phyloP scores from a whole-genome alignment of 805 yeast genomes.

The Saturnispora kantuleensis region DNA sequence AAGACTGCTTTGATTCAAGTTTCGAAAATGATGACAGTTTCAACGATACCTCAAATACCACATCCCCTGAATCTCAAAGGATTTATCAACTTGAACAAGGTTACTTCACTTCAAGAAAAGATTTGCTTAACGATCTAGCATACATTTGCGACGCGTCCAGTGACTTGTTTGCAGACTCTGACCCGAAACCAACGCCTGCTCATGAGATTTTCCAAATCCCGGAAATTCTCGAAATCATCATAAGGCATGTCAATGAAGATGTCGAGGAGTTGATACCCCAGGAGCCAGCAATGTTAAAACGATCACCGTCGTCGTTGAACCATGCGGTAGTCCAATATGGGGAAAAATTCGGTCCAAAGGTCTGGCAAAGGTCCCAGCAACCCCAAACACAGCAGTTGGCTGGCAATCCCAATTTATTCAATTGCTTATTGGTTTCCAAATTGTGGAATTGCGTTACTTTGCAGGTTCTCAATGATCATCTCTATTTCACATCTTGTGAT shows the following conservation, averaged over 20 bases:
- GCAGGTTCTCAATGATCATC: conserved; percentile 43
- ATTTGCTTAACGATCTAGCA: conserved; percentile 3
- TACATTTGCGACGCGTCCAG: background rate
- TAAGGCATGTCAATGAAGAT: conserved; percentile 50
- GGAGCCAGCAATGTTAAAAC: conserved; percentile 48
- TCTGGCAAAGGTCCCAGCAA: conserved; percentile 20
- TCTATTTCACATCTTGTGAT: conserved; percentile 42
- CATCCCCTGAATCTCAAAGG: conserved; percentile 2
- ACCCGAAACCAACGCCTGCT: background rate
- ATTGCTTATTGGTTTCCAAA: conserved; percentile 60
- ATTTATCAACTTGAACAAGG: background rate
- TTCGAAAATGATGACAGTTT: background rate
- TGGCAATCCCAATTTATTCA: conserved; percentile 33
- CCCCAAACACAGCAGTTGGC: conserved; percentile 8
- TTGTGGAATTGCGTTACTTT: conserved; percentile 51
- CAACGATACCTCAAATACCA: background rate
- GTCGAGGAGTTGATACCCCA: conserved; percentile 41
- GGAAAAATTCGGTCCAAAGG: conserved; percentile 30
- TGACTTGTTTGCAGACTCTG: background rate
- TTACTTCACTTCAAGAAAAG: background rate
- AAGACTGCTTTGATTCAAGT: conserved; percentile 2
- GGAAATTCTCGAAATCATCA: conserved; percentile 57
- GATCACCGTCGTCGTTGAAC: conserved; percentile 63
- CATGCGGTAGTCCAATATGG: conserved; percentile 51
- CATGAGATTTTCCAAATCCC: conserved; percentile 55